Evolutionary conservation across 2,329 filamentous ascomycete genomes (phyloP).

Genomic region (Paraconiothyrium sp.): DNA sequence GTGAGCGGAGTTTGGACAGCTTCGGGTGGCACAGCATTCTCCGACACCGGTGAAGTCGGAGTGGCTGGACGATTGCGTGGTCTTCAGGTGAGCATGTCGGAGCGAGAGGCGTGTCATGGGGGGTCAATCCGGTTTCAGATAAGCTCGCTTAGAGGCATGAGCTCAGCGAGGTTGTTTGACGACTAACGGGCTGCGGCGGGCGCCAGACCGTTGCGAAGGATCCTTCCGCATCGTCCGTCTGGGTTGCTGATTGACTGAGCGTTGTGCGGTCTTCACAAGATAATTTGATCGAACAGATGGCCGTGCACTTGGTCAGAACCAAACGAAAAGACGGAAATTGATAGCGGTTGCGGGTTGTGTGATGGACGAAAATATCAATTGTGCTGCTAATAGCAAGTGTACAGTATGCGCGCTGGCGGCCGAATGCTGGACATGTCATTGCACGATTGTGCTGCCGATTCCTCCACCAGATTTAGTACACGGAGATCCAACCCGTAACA

Average conservation of each 20-base stretch:
- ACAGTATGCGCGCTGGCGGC: conserved; percentile 1
- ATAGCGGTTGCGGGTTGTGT: background rate
- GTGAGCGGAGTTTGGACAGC: background rate
- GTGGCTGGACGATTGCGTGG: background rate
- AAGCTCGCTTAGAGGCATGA: conserved; percentile 10
- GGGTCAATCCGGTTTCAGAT: background rate
- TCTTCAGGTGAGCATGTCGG: background rate
- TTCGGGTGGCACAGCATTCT: background rate
- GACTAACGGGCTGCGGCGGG: conserved; percentile 11
- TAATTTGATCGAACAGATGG: background rate
- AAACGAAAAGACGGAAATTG: background rate
- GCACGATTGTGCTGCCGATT: conserved; percentile 7
- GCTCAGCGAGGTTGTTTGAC: background rate
- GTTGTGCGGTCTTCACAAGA: background rate
- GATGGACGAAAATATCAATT: background rate
- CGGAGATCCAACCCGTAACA: background rate
- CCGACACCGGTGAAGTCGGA: background rate
- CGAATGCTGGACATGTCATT: background rate
- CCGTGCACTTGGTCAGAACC: background rate
- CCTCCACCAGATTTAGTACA: background rate
- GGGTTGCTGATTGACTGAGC: conserved; percentile 8
- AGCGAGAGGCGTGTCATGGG: conserved; percentile 9
- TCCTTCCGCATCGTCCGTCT: conserved; percentile 9
- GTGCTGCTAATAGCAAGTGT: conserved; percentile 4
- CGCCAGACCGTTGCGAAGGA: conserved; percentile 7